Percentiles rank a stretch among this genome's conserved stretches.
These are phyloP conservation scores for Rubia peregrina DNA, from an alignment of 305 asterid genomes.

Conservation along the genomic window DNA sequence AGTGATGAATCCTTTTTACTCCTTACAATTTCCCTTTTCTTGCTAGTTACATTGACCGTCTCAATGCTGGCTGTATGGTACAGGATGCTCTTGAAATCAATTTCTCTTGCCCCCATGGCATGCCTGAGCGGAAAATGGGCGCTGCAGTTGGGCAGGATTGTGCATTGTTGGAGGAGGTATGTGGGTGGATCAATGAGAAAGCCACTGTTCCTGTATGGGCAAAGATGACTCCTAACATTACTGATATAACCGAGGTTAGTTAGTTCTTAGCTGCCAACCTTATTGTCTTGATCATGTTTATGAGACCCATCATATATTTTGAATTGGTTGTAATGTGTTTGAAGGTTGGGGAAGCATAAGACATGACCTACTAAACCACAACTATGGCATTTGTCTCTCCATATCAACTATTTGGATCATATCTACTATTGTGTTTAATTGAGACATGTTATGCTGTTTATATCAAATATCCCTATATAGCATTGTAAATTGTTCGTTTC, in stretches of 20 bases:
- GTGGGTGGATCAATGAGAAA: conserved; percentile 84
- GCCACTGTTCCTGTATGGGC: conserved; percentile 96
- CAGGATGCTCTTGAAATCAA: conserved; percentile 90
- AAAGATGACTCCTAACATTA: conserved; percentile 94
- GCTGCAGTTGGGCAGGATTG: conserved; percentile 98
- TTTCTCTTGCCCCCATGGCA: conserved; percentile 96
- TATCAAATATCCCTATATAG: no score
- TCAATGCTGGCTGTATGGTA: conserved; percentile 14
- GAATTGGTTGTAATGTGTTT: background rate
- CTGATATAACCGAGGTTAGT: conserved; percentile 75
- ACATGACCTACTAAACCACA: background rate
- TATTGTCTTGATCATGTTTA: conserved; percentile 5
- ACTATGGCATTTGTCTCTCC: background rate
- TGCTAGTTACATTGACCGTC: conserved; percentile 7
- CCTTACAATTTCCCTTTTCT: conserved; percentile 1
- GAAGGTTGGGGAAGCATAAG: background rate
- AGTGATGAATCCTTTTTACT: conserved; percentile 24
- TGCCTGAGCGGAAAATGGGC: conserved; percentile 97
- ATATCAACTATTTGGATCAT: background rate
- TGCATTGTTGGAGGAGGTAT: conserved; percentile 74
- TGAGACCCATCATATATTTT: conserved; percentile 1
- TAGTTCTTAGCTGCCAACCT: background rate
- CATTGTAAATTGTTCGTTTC: no score
- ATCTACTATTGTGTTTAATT: background rate
- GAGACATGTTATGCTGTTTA: background rate